Evolutionary conservation across 306 rosid species (phyloP).

Genomic region (Vicia sativa): DNA sequence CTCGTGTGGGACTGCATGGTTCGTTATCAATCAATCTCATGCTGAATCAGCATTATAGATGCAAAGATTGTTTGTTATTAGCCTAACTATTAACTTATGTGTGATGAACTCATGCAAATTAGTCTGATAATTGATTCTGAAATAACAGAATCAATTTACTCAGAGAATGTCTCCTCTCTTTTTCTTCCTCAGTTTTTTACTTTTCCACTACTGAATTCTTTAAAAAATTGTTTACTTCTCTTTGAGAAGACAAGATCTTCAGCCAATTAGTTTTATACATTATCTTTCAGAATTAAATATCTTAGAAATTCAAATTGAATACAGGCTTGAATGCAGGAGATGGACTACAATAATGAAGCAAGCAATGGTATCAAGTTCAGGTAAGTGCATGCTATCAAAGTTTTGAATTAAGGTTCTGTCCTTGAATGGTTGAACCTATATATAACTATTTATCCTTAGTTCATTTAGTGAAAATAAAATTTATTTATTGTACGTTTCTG

Average conservation of each 20-base stretch:
- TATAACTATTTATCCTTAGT: neutral
- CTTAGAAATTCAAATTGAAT: constrained; percentile 89
- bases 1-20: neutral
- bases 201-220: neutral
- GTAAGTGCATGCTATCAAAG: constrained; percentile 44
- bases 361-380: constrained; percentile 83
- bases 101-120: constrained; percentile 7
- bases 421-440: neutral
- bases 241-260: constrained; percentile 20
- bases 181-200: neutral
- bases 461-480: neutral
- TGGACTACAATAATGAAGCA: constrained; percentile 92
- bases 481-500: neutral
- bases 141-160: neutral
- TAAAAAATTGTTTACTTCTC: neutral
- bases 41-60: constrained; percentile 1
- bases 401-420: constrained; percentile 12
- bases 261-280: constrained; percentile 6
- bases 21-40: neutral
- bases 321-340: constrained; percentile 99
- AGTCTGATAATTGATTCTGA: neutral
- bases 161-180: constrained; percentile 4
- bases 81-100: neutral
- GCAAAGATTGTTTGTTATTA: neutral
- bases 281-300: constrained; percentile 40